Evolutionary conservation across 2,329 filamentous ascomycete species (phyloP).

Genomic region (Diplodia sapinea): DNA sequence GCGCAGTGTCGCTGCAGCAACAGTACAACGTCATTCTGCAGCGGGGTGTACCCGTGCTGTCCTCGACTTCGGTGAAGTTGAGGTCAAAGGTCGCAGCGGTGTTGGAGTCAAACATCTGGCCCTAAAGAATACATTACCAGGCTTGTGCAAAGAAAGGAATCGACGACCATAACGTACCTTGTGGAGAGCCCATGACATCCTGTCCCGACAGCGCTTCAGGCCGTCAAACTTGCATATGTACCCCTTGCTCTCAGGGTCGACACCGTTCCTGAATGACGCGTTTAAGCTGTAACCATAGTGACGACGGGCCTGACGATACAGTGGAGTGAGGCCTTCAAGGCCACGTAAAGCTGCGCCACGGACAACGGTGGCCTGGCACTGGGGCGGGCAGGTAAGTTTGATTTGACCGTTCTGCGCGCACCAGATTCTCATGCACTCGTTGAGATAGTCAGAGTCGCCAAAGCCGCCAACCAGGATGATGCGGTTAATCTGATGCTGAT

Average conservation of each 20-base stretch:
- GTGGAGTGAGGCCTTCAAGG: background rate
- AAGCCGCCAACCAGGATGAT: conserved; percentile 34
- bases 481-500: background rate
- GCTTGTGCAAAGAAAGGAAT: too few species aligned
- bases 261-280: background rate
- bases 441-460: conserved; percentile 30
- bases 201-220: background rate
- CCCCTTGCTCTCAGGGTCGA: background rate
- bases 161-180: background rate
- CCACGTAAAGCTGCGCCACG: conserved; percentile 15
- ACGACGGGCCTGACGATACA: background rate
- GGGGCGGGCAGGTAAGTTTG: conserved; percentile 24
- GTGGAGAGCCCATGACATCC: background rate
- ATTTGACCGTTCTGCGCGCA: background rate
- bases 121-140: too few species aligned
- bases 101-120: too few species aligned
- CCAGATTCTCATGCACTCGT: conserved; percentile 17
- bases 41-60: too few species aligned
- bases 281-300: background rate
- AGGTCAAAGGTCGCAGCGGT: too few species aligned
- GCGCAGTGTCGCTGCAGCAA: background rate
- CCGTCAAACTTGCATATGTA: background rate
- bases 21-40: too few species aligned
- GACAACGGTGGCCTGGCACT: conserved; percentile 17
- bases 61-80: too few species aligned